A percentile compares a stretch with the other conserved stretches of the same genome.
phyloP scores from a whole-genome alignment of 495 filamentous ascomycete species.

The Darksidea phi region DNA sequence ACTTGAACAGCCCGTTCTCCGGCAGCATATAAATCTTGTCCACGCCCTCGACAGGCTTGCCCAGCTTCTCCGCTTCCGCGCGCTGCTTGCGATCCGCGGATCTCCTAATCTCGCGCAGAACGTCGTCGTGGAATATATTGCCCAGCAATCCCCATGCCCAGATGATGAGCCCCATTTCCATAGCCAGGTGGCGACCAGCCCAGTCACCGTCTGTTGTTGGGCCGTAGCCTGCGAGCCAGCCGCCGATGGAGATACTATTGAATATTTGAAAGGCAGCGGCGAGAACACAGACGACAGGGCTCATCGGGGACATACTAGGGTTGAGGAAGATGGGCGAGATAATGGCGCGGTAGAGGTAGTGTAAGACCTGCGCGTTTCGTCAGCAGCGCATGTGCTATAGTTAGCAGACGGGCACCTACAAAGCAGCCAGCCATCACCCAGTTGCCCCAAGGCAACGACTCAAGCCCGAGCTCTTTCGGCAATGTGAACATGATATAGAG shows the following conservation, averaged over 20 bases:
- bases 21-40: constrained; percentile 92
- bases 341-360: constrained; percentile 87
- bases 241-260: constrained; percentile 73
- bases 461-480: constrained; percentile 52
- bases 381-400: constrained; percentile 9
- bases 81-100: constrained; percentile 53
- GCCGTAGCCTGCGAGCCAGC: constrained; percentile 78
- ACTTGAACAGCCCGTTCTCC: constrained; percentile 73
- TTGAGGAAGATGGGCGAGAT: constrained; percentile 74
- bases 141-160: constrained; percentile 69
- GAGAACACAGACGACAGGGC: constrained; percentile 55
- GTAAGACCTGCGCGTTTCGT: constrained; percentile 51
- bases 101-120: constrained; percentile 72
- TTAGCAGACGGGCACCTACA: constrained; percentile 41
- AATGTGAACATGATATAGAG: constrained; percentile 72
- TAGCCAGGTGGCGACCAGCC: constrained; percentile 50
- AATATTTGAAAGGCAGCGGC: constrained; percentile 71
- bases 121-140: constrained; percentile 83
- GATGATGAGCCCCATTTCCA: constrained; percentile 57
- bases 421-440: constrained; percentile 64
- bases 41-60: constrained; percentile 46
- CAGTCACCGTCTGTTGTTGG: constrained; percentile 60
- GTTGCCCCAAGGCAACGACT: constrained; percentile 64
- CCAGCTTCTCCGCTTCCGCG: constrained; percentile 41
- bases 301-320: constrained; percentile 87